phyloP scores from a whole-genome alignment of 2,329 filamentous ascomycete species.

The Venturia effusa region DNA sequence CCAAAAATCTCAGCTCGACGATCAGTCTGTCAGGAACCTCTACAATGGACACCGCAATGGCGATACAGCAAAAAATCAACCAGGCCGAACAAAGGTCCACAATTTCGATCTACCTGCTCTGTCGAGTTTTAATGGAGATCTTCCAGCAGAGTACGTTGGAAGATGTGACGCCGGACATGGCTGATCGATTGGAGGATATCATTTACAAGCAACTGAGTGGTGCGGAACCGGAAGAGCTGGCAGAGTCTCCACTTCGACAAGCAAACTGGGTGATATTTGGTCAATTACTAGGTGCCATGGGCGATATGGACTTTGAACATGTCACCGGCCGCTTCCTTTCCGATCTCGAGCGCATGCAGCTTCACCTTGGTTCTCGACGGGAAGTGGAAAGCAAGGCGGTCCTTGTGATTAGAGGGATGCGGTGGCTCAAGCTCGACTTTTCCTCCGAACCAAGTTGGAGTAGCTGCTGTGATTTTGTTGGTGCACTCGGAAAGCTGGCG shows the following conservation, averaged over 20 bases:
- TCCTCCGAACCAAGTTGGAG: slow-evolving; percentile 68
- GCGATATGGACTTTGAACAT: slow-evolving; percentile 76
- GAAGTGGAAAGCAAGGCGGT: slow-evolving; percentile 75
- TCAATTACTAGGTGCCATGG: slow-evolving; percentile 91
- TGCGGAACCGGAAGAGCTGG: slow-evolving; percentile 70
- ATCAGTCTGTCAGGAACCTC: slow-evolving; percentile 9
- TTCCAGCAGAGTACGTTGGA: slow-evolving; percentile 79
- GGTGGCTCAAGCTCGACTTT: slow-evolving; percentile 68
- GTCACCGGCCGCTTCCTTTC: slow-evolving; percentile 73
- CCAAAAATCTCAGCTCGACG: not conserved
- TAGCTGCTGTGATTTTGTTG: slow-evolving; percentile 80
- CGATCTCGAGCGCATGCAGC: slow-evolving; percentile 69
- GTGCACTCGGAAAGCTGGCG: slow-evolving; percentile 71
- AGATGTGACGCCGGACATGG: slow-evolving; percentile 81
- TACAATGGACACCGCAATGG: slow-evolving; percentile 1
- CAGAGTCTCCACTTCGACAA: slow-evolving; percentile 69
- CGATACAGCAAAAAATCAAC: slow-evolving; percentile 16
- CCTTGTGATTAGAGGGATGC: slow-evolving; percentile 82
- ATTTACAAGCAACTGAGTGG: slow-evolving; percentile 93
- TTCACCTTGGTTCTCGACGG: slow-evolving; percentile 61
- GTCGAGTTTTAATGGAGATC: slow-evolving; percentile 85
- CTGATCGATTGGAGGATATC: slow-evolving; percentile 85
- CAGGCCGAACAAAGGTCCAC: slow-evolving; percentile 71
- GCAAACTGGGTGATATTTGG: slow-evolving; percentile 95
- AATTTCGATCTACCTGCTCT: slow-evolving; percentile 92